Evolutionary conservation across 2,329 filamentous ascomycete species (phyloP).

Genomic region (Pleoardoris graminearum): DNA sequence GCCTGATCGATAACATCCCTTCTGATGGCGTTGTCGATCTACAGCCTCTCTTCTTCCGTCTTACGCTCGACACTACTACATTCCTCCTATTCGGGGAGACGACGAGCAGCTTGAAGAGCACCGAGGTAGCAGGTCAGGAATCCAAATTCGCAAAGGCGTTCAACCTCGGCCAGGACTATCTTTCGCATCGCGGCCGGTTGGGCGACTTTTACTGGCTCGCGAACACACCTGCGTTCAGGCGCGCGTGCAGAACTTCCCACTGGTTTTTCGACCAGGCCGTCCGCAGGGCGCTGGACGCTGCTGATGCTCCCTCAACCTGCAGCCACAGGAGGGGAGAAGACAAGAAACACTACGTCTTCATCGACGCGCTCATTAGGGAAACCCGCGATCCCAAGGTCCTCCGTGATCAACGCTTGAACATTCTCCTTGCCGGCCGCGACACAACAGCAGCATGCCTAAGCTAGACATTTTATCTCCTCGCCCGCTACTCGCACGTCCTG

Average conservation of each 20-base stretch:
- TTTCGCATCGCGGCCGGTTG: conserved; percentile 16
- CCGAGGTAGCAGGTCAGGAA: not conserved
- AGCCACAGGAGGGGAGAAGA: not conserved
- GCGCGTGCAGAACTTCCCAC: conserved; percentile 20
- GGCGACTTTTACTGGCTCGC: conserved; percentile 30
- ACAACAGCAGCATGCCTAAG: conserved; percentile 36
- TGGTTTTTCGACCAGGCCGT: conserved; percentile 11
- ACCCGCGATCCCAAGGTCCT: conserved; percentile 22
- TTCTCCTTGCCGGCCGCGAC: conserved; percentile 42
- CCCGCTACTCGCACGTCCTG: conserved; percentile 41
- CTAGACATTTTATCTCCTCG: conserved; percentile 42
- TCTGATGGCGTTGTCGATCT: conserved; percentile 25
- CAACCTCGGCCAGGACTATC: conserved; percentile 1
- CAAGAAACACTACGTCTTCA: conserved; percentile 26
- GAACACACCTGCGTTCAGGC: conserved; percentile 7
- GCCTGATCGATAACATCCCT: not conserved
- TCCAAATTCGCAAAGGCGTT: conserved; percentile 12
- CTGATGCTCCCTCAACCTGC: not conserved
- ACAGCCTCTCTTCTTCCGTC: conserved; percentile 37
- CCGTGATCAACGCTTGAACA: conserved; percentile 37
- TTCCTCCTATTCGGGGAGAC: conserved; percentile 31
- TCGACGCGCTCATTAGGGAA: conserved; percentile 25
- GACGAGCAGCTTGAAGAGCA: conserved; percentile 2
- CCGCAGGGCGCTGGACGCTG: conserved; percentile 1
- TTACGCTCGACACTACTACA: conserved; percentile 34